phyloP scores from a whole-genome alignment of 1,139 yeast genomes.

The Kodamaea arcana region DNA sequence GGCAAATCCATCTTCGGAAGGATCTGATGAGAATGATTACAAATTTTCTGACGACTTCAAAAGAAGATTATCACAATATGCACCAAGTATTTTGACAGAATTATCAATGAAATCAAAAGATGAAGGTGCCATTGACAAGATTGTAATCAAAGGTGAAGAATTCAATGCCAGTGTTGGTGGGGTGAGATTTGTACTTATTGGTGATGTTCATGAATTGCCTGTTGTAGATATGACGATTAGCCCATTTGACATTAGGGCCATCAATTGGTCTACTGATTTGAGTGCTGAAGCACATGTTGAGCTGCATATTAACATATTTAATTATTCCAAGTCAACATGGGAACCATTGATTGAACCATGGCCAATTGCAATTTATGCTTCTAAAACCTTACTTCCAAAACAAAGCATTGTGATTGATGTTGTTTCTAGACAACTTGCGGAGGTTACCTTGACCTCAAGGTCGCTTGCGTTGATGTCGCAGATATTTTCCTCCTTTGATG shows the following conservation, averaged over 20 bases:
- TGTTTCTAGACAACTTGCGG: slow-evolving; percentile 71
- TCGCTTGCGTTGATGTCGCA: slow-evolving; percentile 76
- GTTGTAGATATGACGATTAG: slow-evolving; percentile 75
- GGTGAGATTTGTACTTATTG: slow-evolving; percentile 78
- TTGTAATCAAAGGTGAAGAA: slow-evolving; percentile 66
- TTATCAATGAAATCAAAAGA: slow-evolving; percentile 21
- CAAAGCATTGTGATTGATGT: slow-evolving; percentile 55
- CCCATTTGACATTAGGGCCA: slow-evolving; percentile 68
- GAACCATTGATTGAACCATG: slow-evolving; percentile 91
- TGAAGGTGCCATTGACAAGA: slow-evolving; percentile 9
- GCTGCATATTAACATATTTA: slow-evolving; percentile 74
- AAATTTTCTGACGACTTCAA: slow-evolving; percentile 61
- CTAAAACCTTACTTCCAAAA: slow-evolving; percentile 44
- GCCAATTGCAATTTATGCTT: slow-evolving; percentile 73
- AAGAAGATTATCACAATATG: slow-evolving; percentile 54
- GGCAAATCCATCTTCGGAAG: slow-evolving; percentile 14
- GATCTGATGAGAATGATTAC: slow-evolving; percentile 21
- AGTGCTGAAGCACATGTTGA: slow-evolving; percentile 69
- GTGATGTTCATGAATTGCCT: slow-evolving; percentile 92
- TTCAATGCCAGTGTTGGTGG: slow-evolving; percentile 75
- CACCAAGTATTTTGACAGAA: slow-evolving; percentile 58
- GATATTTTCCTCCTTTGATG: slow-evolving; percentile 55
- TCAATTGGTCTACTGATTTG: slow-evolving; percentile 88
- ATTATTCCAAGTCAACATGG: slow-evolving; percentile 92
- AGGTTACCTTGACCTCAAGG: slow-evolving; percentile 76